Conservation (phyloP, 225 moss, liverwort and hornwort species). For the Physcomitrellopsis africana region DNA sequence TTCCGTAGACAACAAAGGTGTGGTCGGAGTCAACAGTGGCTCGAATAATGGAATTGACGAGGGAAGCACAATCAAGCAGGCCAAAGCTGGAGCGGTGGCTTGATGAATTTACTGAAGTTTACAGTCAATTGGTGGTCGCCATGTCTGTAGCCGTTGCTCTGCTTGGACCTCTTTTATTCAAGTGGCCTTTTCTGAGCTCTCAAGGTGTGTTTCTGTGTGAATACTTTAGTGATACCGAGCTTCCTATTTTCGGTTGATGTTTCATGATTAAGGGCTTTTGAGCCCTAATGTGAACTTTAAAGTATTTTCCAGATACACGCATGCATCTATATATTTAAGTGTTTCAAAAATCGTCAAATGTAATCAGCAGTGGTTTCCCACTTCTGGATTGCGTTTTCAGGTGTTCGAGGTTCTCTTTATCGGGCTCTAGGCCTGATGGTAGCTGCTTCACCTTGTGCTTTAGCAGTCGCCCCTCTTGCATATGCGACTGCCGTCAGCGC, state of each 20-base stretch:
- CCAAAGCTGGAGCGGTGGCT: slow-evolving; percentile 95
- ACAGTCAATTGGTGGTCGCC: slow-evolving; percentile 88
- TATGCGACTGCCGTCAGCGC: slow-evolving; percentile 98
- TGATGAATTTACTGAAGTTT: slow-evolving; percentile 92
- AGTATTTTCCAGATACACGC: background rate
- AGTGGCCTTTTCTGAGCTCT: slow-evolving; percentile 88
- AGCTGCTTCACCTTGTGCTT: slow-evolving; percentile 97
- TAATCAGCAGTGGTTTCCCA: slow-evolving; percentile 8
- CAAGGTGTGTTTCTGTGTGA: slow-evolving; percentile 61
- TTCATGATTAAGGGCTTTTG: background rate
- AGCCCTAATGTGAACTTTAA: background rate
- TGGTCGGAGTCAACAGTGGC: slow-evolving; percentile 98
- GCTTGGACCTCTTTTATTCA: slow-evolving; percentile 87
- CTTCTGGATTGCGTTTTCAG: slow-evolving; percentile 53
- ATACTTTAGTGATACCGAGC: background rate
- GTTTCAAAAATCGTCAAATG: slow-evolving; percentile 4
- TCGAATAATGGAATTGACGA: slow-evolving; percentile 89
- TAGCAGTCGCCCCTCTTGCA: slow-evolving; percentile 96
- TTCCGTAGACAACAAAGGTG: slow-evolving; percentile 66
- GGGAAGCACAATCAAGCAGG: slow-evolving; percentile 89
- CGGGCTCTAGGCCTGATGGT: slow-evolving; percentile 97
- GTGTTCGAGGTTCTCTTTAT: slow-evolving; percentile 92
- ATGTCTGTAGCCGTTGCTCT: slow-evolving; percentile 81
- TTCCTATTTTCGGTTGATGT: background rate
- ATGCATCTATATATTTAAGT: background rate